A percentile compares a stretch with the other conserved stretches of the same genome.
Conservation (phyloP, 2,329 filamentous ascomycete species). For the Aspergillus melleus region DNA sequence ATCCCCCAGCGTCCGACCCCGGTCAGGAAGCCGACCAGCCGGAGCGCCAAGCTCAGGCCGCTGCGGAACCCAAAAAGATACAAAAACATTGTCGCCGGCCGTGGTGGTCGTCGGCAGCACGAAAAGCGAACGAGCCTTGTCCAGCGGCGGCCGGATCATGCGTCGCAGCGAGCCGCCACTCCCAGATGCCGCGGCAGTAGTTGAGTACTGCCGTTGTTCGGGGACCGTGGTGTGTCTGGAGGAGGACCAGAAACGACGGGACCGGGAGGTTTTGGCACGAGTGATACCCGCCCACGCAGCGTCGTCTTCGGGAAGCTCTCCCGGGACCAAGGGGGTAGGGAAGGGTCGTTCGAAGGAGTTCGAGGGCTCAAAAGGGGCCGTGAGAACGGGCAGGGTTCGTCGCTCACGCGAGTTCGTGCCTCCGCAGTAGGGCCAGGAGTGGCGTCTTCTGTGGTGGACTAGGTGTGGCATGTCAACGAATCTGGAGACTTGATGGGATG, state of each 20-base stretch:
- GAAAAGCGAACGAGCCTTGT: slow-evolving; percentile 33
- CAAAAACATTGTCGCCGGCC: slow-evolving; percentile 15
- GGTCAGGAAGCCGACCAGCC: slow-evolving; percentile 10
- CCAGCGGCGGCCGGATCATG: slow-evolving; percentile 32
- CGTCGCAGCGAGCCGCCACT: slow-evolving; percentile 19
- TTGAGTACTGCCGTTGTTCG: not conserved
- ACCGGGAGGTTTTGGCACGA: slow-evolving; percentile 20
- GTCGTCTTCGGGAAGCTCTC: slow-evolving; percentile 30
- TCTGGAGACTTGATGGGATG: not conserved
- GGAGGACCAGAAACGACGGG: slow-evolving; percentile 27
- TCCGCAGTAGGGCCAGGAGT: slow-evolving; percentile 39
- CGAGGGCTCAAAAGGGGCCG: slow-evolving; percentile 14
- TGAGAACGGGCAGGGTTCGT: slow-evolving; percentile 20
- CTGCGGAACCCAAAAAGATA: slow-evolving; percentile 22
- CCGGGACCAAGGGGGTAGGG: slow-evolving; percentile 19
- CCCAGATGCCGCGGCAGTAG: not conserved
- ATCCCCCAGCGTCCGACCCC: not conserved
- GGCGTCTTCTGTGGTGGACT: slow-evolving; percentile 32
- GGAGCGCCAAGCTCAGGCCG: not conserved
- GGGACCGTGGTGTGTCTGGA: slow-evolving; percentile 4
- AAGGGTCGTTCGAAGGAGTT: slow-evolving; percentile 14
- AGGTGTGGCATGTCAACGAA: slow-evolving; percentile 26
- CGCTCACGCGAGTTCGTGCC: slow-evolving; percentile 21
- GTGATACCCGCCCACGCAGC: slow-evolving; percentile 36
- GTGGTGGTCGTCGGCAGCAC: slow-evolving; percentile 27